Conservation (phyloP, 2,329 filamentous ascomycete genomes). For the Colletotrichum godetiae region DNA sequence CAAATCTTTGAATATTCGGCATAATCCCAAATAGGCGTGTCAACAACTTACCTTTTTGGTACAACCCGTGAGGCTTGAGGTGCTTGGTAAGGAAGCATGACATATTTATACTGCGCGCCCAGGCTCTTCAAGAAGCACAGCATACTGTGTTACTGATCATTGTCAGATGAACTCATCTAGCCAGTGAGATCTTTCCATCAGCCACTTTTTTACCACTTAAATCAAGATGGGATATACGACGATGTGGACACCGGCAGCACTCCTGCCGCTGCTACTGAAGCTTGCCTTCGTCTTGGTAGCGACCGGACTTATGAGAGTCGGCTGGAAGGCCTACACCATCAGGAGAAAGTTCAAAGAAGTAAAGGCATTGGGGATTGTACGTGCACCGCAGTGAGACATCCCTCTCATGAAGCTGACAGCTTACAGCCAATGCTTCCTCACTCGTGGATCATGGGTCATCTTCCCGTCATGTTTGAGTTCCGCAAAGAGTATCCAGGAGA, state of each 20-base stretch:
- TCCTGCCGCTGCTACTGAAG: conserved; percentile 1
- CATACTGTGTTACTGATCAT: no score
- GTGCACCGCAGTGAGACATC: not conserved
- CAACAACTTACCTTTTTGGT: not conserved
- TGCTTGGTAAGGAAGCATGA: not conserved
- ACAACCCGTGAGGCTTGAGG: not conserved
- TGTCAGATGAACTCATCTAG: no score
- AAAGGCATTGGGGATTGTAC: conserved; percentile 4
- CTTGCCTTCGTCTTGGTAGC: not conserved
- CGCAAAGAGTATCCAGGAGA: conserved; percentile 4
- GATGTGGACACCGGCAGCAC: not conserved
- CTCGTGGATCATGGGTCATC: conserved; percentile 22
- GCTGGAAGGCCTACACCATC: conserved; percentile 7
- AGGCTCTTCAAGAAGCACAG: not conserved
- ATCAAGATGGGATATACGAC: not conserved
- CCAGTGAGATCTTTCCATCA: not conserved
- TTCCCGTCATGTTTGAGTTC: conserved; percentile 14
- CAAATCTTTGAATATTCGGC: not conserved
- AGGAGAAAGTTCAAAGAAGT: conserved; percentile 10
- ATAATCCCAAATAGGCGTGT: not conserved
- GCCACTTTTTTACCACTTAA: not conserved
- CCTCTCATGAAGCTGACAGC: not conserved
- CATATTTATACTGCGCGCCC: not conserved
- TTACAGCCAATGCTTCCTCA: conserved; percentile 14
- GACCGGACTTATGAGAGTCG: not conserved